Conservation (phyloP, 306 rosid genomes). For the Glycine soja region DNA sequence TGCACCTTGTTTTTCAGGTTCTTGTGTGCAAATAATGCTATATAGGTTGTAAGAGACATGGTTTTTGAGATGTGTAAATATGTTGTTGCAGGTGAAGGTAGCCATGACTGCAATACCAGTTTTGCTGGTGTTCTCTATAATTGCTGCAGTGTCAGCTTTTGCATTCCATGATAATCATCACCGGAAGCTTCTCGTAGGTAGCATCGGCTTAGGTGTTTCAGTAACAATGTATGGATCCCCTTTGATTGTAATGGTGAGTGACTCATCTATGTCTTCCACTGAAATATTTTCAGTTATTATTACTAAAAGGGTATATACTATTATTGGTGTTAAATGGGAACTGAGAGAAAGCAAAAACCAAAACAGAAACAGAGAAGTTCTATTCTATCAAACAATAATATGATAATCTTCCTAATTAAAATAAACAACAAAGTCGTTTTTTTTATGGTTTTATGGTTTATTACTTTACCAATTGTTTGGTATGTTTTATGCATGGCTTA, state of each 20-base stretch:
- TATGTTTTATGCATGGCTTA: not conserved
- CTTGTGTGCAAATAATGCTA: too few relatives aligned
- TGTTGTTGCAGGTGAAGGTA: slow-evolving; percentile 61
- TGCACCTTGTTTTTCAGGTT: too few relatives aligned
- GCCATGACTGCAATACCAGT: slow-evolving; percentile 49
- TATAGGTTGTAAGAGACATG: not conserved
- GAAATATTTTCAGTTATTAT: not conserved
- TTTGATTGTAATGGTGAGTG: slow-evolving; percentile 73
- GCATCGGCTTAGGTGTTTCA: slow-evolving; percentile 64
- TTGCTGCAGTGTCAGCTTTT: slow-evolving; percentile 56
- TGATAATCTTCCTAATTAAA: not conserved
- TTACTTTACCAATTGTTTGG: not conserved
- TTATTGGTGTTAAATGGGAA: too few relatives aligned
- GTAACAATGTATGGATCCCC: slow-evolving; percentile 79
- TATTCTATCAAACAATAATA: too few relatives aligned
- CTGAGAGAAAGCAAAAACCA: slow-evolving; percentile 24
- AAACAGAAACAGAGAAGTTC: slow-evolving; percentile 26
- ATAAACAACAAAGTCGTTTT: not conserved
- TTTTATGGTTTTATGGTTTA: not conserved
- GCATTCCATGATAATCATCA: slow-evolving; percentile 59
- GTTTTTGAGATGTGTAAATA: not conserved
- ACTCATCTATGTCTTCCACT: not conserved
- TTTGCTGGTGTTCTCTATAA: slow-evolving; percentile 49
- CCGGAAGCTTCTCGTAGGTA: slow-evolving; percentile 73
- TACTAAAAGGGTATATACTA: too few relatives aligned